Evolutionary conservation across 2,329 filamentous ascomycete genomes (phyloP).

Genomic region (Ceratocystis lukuohia): DNA sequence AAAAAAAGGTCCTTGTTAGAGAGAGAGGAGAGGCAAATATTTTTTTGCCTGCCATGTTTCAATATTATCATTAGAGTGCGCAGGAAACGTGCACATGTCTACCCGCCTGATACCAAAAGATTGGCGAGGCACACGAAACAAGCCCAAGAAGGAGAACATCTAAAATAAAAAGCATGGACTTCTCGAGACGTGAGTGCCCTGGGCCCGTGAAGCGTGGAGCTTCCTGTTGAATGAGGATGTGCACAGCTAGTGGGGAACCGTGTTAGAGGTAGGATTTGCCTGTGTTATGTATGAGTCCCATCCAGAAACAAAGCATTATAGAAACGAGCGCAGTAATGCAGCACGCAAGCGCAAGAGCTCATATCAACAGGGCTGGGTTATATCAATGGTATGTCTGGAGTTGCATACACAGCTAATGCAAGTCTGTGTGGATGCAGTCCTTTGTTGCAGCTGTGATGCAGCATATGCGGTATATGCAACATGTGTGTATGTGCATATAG

Average conservation of each 20-base stretch:
- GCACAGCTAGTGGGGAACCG: not conserved
- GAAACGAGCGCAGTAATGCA: not conserved
- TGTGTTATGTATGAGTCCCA: not conserved
- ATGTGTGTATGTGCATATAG: not conserved
- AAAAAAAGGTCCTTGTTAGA: not conserved
- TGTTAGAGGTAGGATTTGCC: not conserved
- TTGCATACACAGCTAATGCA: not conserved
- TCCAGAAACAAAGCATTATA: not conserved
- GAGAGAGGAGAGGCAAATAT: not conserved
- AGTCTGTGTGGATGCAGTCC: not conserved
- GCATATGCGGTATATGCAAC: not conserved
- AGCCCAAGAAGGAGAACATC: not conserved
- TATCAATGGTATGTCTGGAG: not conserved
- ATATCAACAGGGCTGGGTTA: not conserved
- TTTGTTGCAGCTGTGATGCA: not conserved
- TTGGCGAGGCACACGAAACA: not conserved
- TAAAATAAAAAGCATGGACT: constrained; percentile 2
- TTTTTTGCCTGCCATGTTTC: not conserved
- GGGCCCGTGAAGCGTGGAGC: not conserved
- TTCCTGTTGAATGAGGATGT: constrained; percentile 5
- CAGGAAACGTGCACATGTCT: not conserved
- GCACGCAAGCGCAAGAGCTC: not conserved
- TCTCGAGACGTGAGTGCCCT: not conserved
- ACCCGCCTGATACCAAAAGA: not conserved
- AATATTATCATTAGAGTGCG: not conserved